Evolutionary conservation across 2,329 filamentous ascomycete species (phyloP).

Genomic region (Pseudocercospora macadamiae): DNA sequence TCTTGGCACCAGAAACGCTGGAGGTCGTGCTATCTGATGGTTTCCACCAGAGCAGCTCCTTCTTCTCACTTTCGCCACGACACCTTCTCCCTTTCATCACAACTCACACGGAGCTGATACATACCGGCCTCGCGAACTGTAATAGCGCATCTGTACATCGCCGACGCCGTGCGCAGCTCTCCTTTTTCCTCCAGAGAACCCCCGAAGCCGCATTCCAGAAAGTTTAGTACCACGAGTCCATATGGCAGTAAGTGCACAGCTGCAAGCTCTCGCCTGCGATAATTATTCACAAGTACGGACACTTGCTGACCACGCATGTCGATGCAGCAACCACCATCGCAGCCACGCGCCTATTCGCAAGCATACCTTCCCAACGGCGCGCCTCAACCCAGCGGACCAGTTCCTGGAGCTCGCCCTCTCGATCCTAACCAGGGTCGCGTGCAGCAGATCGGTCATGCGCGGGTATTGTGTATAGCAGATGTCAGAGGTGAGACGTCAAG

Average conservation of each 20-base stretch:
- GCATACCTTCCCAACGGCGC: constrained; percentile 52
- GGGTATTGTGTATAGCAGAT: constrained; percentile 57
- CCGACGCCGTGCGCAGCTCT: constrained; percentile 3
- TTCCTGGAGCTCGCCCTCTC: constrained; percentile 48
- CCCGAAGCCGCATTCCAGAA: constrained; percentile 9
- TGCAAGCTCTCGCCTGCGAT: background rate
- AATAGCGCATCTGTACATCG: background rate
- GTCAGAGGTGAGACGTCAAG: constrained; percentile 49
- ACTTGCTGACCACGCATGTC: background rate
- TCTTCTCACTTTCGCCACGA: constrained; percentile 5
- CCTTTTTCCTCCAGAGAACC: background rate
- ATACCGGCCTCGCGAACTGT: background rate
- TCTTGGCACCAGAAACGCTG: background rate
- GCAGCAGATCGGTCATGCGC: constrained; percentile 52
- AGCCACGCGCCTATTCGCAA: constrained; percentile 55
- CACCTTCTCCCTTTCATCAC: constrained; percentile 2
- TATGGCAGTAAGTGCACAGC: constrained; percentile 10
- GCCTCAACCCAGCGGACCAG: constrained; percentile 37
- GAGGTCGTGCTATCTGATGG: background rate
- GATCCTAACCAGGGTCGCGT: constrained; percentile 58
- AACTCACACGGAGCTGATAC: background rate
- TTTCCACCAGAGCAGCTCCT: background rate
- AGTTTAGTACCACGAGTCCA: constrained; percentile 11
- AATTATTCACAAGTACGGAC: background rate
- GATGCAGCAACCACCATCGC: constrained; percentile 52